phyloP scores from a whole-genome alignment of 768 basidiomycete species.

The Leccinum arenicola region DNA sequence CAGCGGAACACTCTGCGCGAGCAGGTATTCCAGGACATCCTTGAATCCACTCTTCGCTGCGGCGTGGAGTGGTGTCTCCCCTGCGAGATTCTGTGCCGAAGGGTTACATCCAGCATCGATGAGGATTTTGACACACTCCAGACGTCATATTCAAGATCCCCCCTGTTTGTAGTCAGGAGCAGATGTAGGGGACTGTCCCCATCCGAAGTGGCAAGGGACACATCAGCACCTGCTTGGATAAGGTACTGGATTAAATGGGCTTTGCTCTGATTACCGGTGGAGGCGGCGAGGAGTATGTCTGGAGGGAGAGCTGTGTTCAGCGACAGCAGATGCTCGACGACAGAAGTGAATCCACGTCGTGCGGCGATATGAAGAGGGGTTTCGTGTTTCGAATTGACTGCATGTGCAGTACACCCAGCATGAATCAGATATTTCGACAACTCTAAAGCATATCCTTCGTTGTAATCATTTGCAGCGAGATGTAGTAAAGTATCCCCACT shows the following conservation, averaged over 20 bases:
- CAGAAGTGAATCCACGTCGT: background rate
- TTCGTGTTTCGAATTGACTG: background rate
- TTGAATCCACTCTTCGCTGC: background rate
- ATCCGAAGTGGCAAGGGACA: too few relatives aligned
- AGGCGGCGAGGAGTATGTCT: background rate
- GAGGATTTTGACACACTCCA: background rate
- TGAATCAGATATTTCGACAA: background rate
- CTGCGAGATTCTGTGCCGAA: background rate
- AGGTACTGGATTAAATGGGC: background rate
- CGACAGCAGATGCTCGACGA: background rate
- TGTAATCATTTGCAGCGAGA: background rate
- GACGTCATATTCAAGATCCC: background rate
- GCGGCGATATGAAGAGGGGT: constrained; percentile 2
- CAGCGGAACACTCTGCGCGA: background rate
- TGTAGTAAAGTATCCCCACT: constrained; percentile 1
- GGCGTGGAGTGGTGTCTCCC: background rate
- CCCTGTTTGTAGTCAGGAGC: background rate
- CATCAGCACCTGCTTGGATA: background rate
- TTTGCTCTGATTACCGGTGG: background rate
- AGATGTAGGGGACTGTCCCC: background rate
- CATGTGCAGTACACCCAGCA: background rate
- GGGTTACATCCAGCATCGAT: constrained; percentile 3
- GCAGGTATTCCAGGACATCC: background rate
- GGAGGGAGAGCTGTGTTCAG: background rate
- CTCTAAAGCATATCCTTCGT: background rate